Conservation (phyloP, 768 basidiomycete species). For the Xerocomus potaroensis region DNA sequence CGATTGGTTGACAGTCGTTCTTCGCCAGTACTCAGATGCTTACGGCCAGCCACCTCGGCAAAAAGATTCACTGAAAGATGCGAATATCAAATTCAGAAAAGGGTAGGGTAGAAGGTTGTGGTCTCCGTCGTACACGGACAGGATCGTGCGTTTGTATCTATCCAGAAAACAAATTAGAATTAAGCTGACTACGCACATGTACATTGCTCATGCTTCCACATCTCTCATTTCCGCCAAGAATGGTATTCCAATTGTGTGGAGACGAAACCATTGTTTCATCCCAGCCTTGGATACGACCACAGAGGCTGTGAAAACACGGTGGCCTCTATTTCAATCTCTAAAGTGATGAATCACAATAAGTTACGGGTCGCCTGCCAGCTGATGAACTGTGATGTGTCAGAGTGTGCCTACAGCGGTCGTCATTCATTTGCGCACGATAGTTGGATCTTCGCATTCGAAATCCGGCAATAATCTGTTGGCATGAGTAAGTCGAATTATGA, state of each 20-base stretch:
- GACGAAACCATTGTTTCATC: slow-evolving; percentile 22
- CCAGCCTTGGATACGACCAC: not conserved
- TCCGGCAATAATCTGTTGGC: slow-evolving; percentile 1
- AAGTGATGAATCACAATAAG: too few species aligned
- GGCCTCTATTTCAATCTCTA: too few species aligned
- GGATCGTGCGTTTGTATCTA: not conserved
- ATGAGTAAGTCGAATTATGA: not conserved
- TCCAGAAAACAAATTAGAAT: not conserved
- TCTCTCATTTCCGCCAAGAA: slow-evolving; percentile 9
- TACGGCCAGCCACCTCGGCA: not conserved
- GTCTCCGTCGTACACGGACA: not conserved
- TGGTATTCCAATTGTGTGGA: slow-evolving; percentile 1
- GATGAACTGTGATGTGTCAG: too few species aligned
- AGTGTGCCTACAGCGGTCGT: too few species aligned
- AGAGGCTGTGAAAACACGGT: too few species aligned
- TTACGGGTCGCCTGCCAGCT: too few species aligned
- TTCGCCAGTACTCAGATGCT: not conserved
- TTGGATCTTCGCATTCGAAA: slow-evolving; percentile 11
- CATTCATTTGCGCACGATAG: not conserved
- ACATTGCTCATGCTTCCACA: slow-evolving; percentile 1
- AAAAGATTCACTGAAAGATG: not conserved
- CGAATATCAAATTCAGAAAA: not conserved
- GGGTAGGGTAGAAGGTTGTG: not conserved
- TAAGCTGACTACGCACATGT: not conserved
- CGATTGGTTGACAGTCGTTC: slow-evolving; percentile 1